These are phyloP conservation scores for Psilocybe tampanensis DNA, from an alignment of 768 basidiomycete species.

Conservation along the genomic window DNA sequence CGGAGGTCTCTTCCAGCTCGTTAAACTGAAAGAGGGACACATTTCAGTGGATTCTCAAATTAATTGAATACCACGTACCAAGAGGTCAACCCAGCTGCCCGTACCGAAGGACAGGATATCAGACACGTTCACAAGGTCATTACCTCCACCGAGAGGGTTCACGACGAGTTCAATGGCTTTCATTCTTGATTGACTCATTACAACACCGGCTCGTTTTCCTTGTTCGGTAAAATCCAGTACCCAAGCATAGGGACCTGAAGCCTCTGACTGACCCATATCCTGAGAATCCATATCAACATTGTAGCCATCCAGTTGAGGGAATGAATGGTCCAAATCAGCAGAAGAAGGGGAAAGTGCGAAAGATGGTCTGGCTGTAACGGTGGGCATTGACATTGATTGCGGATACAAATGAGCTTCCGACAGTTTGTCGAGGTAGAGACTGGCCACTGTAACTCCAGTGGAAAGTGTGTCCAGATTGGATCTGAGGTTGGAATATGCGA, in stretches of 20 bases:
- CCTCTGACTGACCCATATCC: neutral
- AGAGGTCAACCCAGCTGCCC: conserved; percentile 66
- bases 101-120: conserved; percentile 48
- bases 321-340: conserved; percentile 50
- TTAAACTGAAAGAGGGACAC: conserved; percentile 48
- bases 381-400: conserved; percentile 47
- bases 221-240: conserved; percentile 71
- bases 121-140: conserved; percentile 34
- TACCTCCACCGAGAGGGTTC: conserved; percentile 52
- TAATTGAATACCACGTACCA: conserved; percentile 42
- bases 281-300: conserved; percentile 18
- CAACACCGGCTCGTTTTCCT: conserved; percentile 54
- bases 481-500: conserved; percentile 53
- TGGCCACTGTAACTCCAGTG: conserved; percentile 58
- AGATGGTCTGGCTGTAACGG: conserved; percentile 48
- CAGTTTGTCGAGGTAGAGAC: conserved; percentile 42
- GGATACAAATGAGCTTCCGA: conserved; percentile 41
- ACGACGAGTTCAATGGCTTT: conserved; percentile 70
- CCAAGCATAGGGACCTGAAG: conserved; percentile 50
- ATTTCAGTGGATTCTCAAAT: neutral
- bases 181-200: conserved; percentile 76
- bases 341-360: conserved; percentile 53
- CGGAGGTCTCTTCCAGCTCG: too few species aligned
- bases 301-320: conserved; percentile 43
- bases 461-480: conserved; percentile 40